Conservation (phyloP, 495 filamentous ascomycete species). For the Talaromyces ruber region DNA sequence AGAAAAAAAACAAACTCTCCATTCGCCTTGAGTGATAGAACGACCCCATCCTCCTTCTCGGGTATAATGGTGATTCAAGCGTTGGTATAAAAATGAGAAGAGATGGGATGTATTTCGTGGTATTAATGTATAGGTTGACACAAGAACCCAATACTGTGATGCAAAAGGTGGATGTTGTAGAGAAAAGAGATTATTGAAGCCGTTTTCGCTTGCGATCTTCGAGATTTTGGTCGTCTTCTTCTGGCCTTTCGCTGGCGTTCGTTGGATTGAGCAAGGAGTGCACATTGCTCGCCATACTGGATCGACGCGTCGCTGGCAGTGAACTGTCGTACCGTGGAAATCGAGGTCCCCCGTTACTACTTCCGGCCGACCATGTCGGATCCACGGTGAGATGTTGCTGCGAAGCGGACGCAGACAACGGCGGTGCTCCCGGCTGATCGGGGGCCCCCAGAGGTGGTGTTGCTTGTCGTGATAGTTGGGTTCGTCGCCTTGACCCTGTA, state of each 20-base stretch:
- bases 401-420: slow-evolving; percentile 15
- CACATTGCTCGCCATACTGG: slow-evolving; percentile 70
- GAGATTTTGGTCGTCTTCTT: slow-evolving; percentile 49
- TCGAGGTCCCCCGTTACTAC: slow-evolving; percentile 37
- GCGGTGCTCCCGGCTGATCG: slow-evolving; percentile 37
- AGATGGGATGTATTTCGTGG: slow-evolving; percentile 2
- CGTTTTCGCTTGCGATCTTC: slow-evolving; percentile 80
- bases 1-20: neutral
- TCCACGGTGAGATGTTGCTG: slow-evolving; percentile 37
- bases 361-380: slow-evolving; percentile 43
- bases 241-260: slow-evolving; percentile 64
- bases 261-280: slow-evolving; percentile 77
- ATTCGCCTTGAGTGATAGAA: neutral
- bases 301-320: slow-evolving; percentile 57
- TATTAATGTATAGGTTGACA: slow-evolving; percentile 11
- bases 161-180: slow-evolving; percentile 7
- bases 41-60: neutral
- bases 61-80: neutral
- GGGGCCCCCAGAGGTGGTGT: slow-evolving; percentile 50
- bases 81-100: neutral
- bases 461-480: slow-evolving; percentile 56
- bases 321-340: slow-evolving; percentile 36
- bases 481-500: slow-evolving; percentile 46
- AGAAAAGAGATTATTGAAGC: slow-evolving; percentile 38
- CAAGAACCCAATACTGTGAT: slow-evolving; percentile 9